phyloP scores from a whole-genome alignment of 306 rosid genomes.

The Rubus idaeus region DNA sequence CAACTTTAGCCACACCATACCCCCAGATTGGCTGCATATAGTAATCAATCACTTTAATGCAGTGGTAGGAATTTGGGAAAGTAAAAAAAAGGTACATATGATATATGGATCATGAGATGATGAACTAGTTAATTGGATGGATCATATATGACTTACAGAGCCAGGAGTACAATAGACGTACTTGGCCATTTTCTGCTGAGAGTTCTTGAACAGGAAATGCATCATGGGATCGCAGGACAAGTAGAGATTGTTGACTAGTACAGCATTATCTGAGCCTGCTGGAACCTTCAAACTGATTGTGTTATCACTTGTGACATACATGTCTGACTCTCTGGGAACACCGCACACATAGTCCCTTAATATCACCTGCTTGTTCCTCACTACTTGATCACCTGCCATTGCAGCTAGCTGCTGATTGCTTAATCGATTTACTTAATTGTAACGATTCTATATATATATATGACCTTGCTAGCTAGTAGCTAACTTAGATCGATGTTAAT shows the following conservation, averaged over 20 bases:
- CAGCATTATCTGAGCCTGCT: background rate
- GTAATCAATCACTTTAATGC: too few species aligned
- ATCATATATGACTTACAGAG: background rate
- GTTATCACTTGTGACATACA: background rate
- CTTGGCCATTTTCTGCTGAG: background rate
- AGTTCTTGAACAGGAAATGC: background rate
- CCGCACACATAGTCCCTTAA: conserved; percentile 7
- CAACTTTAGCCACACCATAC: conserved; percentile 47
- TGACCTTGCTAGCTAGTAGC: background rate
- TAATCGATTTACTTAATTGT: too few species aligned
- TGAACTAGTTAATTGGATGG: too few species aligned
- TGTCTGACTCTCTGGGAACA: conserved; percentile 13
- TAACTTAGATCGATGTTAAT: background rate
- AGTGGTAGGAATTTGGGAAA: too few species aligned
- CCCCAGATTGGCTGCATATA: conserved; percentile 24
- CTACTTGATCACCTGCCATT: conserved; percentile 2
- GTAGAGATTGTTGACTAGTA: conserved; percentile 17
- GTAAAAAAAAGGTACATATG: too few species aligned
- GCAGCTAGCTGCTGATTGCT: background rate
- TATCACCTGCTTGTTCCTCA: conserved; percentile 16
- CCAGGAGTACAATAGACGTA: background rate
- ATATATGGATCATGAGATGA: too few species aligned
- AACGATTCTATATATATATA: too few species aligned
- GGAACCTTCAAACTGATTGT: conserved; percentile 3
- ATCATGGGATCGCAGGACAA: conserved; percentile 24